A percentile compares a stretch with the other conserved stretches of the same genome.
phyloP scores from a whole-genome alignment of 208 protist genomes.

The Acanthamoeba pearcei region DNA sequence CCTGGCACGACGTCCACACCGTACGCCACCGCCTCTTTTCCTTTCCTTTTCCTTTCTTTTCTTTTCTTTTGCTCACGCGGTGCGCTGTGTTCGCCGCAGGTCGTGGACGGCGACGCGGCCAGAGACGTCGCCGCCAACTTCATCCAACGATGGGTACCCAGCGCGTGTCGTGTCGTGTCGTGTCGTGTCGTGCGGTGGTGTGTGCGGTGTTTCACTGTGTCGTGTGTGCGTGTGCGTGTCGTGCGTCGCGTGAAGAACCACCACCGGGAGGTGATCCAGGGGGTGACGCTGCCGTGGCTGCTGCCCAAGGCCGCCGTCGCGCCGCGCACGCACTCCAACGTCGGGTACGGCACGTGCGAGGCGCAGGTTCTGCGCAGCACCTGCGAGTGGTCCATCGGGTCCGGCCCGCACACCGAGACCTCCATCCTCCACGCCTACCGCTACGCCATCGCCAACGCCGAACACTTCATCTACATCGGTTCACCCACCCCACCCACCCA shows the following conservation, averaged over 20 bases:
- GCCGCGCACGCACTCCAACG: background rate
- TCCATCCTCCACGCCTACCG: constrained; percentile 81
- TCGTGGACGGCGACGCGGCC: constrained; percentile 33
- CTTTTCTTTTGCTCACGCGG: no score
- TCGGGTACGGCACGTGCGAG: background rate
- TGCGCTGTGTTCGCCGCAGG: background rate
- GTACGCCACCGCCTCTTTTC: background rate
- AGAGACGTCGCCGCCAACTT: constrained; percentile 61
- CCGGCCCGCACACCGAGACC: constrained; percentile 25
- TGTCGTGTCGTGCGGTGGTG: constrained; percentile 51
- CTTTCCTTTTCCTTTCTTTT: background rate
- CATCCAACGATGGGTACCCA: constrained; percentile 50
- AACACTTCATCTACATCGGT: constrained; percentile 86
- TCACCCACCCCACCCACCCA: no score
- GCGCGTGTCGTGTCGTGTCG: no score
- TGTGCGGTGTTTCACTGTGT: no score
- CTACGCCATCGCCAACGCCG: constrained; percentile 75
- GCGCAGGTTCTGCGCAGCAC: constrained; percentile 80
- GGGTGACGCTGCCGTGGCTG: constrained; percentile 18
- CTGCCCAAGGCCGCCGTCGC: constrained; percentile 30
- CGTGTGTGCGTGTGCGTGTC: background rate
- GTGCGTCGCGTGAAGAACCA: constrained; percentile 40
- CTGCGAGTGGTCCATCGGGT: constrained; percentile 79
- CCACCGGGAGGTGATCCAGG: background rate
- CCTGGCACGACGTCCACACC: constrained; percentile 62